Evolutionary conservation across 805 yeast genomes (phyloP).

Genomic region (Ogataea pini): DNA sequence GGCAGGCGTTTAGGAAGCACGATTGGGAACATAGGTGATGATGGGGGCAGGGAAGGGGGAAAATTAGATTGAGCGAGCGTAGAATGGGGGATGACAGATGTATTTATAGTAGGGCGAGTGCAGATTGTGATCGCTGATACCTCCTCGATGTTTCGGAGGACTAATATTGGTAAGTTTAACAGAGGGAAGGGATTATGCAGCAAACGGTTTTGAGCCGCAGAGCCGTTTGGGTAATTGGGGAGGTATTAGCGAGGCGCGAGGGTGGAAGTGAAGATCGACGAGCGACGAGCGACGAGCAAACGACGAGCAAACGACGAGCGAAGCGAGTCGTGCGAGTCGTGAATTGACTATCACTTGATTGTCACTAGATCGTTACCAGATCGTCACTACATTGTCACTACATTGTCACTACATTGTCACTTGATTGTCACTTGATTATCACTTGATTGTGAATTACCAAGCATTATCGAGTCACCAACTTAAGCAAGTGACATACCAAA

Average conservation of each 20-base stretch:
- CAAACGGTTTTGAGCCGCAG: slow-evolving; percentile 1
- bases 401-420: no score
- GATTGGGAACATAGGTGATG: neutral
- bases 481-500: no score
- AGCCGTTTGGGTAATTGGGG: neutral
- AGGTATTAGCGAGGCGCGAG: slow-evolving; percentile 3
- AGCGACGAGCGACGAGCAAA: neutral
- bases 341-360: no score
- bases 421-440: no score
- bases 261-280: neutral
- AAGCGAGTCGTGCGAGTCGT: neutral
- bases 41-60: no score
- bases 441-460: no score
- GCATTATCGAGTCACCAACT: no score
- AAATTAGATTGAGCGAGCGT: no score
- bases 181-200: slow-evolving; percentile 1
- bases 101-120: neutral
- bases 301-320: neutral
- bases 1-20: neutral
- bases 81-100: neutral
- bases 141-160: neutral
- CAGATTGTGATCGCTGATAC: neutral
- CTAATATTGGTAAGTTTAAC: slow-evolving; percentile 3
- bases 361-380: no score
- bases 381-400: no score